Base-by-base conservation (phyloP, 2,329 filamentous ascomycete species). In the Juglanconis juglandina region DNA sequence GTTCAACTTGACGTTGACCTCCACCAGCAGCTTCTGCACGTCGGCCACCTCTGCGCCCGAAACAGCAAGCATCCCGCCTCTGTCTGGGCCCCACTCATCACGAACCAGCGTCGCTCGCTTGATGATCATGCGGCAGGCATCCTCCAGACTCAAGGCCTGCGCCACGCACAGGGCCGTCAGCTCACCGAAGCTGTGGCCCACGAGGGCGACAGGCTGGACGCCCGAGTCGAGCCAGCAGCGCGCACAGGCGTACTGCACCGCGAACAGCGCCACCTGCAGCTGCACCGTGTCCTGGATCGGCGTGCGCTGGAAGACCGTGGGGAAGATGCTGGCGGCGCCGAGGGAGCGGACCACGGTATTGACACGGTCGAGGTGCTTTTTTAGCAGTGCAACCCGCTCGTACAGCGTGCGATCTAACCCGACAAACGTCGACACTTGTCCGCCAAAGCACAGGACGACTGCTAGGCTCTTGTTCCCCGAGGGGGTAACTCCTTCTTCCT, bases 181-280 rank as follows among this genome's bases (percentile, higher is more conserved):
- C 65, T 79, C 72, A 3, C 78, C 78, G 30, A 78, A 75, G 61
- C 72, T 76, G 62, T 79, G 76, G 8, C 77, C 77, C 0, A 78
- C 68, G 0, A 76, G 63, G 1, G 68, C 68, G 1, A 35, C 62
- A 1, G 30, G 33, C 42, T 64, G 35, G 5, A 75, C 14, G 2
- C 76, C 75, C 5, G 65, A 69, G 48, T 74, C 73, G 0, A 77
- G 71, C 76, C 76, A 77, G 24, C 60, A 60, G 51, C 59, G 63
- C 0, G 74, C 74, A 14, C 52, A 71, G 1, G 76, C 62, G 53
- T 76, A 77, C 65, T 79, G 75, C 5, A 75, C 58, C 1, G 77
- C 68, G 24, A 81, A 75, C 0, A 81, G 66, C 8, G 55, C 64
- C 0, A 73, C 65, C 56, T 81, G 79, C 2, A 81, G 65, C 8